Evolutionary conservation across 257 asterid genomes (phyloP), one percentile per base, ranked within the genome.

Genomic region (Capsicum baccatum): DNA sequence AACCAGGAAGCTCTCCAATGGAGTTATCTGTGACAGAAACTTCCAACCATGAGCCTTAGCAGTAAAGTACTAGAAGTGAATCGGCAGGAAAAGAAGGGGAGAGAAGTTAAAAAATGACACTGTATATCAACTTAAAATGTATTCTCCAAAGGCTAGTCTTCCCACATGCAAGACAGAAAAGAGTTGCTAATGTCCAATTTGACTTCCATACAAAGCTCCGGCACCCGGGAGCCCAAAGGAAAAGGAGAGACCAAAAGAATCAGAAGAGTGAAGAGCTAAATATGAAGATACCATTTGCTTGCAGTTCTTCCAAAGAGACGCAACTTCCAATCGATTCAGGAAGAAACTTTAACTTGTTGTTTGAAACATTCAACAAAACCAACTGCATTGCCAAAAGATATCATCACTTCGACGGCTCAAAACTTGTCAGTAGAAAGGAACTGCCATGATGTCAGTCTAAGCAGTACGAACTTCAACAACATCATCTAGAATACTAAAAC

Each of bases 241-340:
- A 33, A 59, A 44, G 26, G 50, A 73, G 50, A 58, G 19, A 89
- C 83, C 42, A 68, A 82, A 54, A 68, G 73, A 83, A 67, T 62
- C 83, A 59, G 57, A 85, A 52, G 59, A 68, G 42, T 64, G 54
- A 84, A n/a, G 73, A 81, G 81, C 54, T 35, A 83, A 56, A 87
- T 79, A 59, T 86, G 70, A 50, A 86, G 54, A 84, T 94, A 96
- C 99, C 99, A 86, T 96, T 92, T 83, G 98, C 99, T 86, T 94
- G 99, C 83, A 96, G 91, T 89, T 96, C 99, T 89, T 96, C 99
- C 85, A 96, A 89, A 54, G 98, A 94, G 89, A 89, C 94, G 89
- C 99, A 96, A 88, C 98, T 93, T 79, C 99, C 99, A 86, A 94
- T 91, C 74, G 99, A 96, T 87, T 96, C 98, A 0, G 99, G 98